Percentiles rank a stretch among this genome's conserved stretches.
Evolutionary conservation across 768 basidiomycete genomes (phyloP).

Genomic region (Termitomyces sp.): DNA sequence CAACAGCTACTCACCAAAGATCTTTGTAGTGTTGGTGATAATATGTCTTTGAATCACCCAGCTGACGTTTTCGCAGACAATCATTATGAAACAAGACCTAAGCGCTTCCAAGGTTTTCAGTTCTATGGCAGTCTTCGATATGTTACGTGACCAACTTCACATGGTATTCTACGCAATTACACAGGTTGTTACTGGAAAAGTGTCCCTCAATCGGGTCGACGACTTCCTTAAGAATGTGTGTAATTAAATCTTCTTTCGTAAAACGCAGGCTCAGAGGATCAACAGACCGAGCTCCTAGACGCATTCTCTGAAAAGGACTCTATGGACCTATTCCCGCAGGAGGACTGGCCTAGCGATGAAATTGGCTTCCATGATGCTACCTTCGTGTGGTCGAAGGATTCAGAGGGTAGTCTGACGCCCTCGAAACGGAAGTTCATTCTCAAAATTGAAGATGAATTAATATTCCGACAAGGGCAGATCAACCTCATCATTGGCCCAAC

Average conservation of each 20-base stretch:
- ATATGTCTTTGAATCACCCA: not conserved
- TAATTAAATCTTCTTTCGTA: not conserved
- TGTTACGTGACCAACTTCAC: conserved; percentile 48
- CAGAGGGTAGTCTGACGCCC: conserved; percentile 29
- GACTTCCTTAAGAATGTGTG: conserved; percentile 35
- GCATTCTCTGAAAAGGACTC: conserved; percentile 23
- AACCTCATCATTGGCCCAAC: conserved; percentile 61
- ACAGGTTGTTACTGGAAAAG: conserved; percentile 37
- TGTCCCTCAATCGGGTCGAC: conserved; percentile 54
- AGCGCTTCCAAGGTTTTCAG: conserved; percentile 43
- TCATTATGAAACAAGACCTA: conserved; percentile 34
- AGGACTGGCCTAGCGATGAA: conserved; percentile 16
- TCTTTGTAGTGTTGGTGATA: conserved; percentile 8
- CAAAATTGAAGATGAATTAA: conserved; percentile 44
- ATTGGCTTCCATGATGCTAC: conserved; percentile 50
- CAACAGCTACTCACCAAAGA: not conserved
- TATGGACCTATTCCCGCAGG: conserved; percentile 9
- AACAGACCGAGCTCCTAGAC: conserved; percentile 45
- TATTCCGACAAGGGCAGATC: conserved; percentile 46
- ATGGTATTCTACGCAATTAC: conserved; percentile 26
- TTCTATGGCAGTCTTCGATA: conserved; percentile 57
- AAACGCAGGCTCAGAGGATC: not conserved
- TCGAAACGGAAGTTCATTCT: conserved; percentile 44
- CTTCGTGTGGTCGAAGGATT: conserved; percentile 50
- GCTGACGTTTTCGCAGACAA: conserved; percentile 21